A percentile compares a stretch with the other conserved stretches of the same genome.
Evolutionary conservation across 768 basidiomycete species (phyloP).

Genomic region (Xerocomus brunneocitrinus): DNA sequence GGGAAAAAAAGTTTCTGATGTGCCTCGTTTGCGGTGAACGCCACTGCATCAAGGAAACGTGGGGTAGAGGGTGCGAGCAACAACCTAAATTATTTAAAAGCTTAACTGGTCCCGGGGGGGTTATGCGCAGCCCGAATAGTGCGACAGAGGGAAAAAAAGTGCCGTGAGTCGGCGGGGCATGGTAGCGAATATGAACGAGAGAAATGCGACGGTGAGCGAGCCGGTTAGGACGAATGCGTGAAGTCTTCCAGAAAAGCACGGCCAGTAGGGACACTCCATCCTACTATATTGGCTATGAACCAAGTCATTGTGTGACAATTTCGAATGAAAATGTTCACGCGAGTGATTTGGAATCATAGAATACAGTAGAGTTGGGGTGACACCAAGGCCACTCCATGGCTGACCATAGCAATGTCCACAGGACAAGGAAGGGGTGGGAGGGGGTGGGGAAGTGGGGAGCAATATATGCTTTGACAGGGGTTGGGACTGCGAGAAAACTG

Average conservation of each 20-base stretch:
- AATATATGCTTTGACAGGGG: not conserved
- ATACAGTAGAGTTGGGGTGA: slow-evolving; percentile 31
- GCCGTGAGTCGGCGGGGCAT: not conserved
- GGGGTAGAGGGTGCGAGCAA: slow-evolving; percentile 14
- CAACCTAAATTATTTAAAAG: slow-evolving; percentile 27
- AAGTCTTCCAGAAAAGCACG: slow-evolving; percentile 6
- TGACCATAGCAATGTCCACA: slow-evolving; percentile 13
- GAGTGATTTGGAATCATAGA: slow-evolving; percentile 38
- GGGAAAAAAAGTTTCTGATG: not conserved
- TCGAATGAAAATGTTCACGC: slow-evolving; percentile 31
- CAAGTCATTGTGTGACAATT: slow-evolving; percentile 35
- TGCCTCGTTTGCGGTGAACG: not conserved
- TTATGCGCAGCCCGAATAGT: not conserved
- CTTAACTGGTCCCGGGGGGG: slow-evolving; percentile 10
- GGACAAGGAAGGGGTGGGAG: not conserved
- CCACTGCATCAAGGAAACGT: slow-evolving; percentile 9
- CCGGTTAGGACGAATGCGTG: not conserved
- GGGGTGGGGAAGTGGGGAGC: not conserved
- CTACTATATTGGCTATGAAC: slow-evolving; percentile 61
- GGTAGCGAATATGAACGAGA: not conserved
- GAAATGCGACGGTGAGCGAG: not conserved
- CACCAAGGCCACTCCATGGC: slow-evolving; percentile 22
- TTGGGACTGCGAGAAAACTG: slow-evolving; percentile 22
- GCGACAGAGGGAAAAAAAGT: not conserved
- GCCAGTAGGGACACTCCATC: slow-evolving; percentile 35